Percentiles rank a stretch among this genome's conserved stretches.
Conservation (phyloP, 148 eudicot genomes). For the Vaccinium corymbosum region DNA sequence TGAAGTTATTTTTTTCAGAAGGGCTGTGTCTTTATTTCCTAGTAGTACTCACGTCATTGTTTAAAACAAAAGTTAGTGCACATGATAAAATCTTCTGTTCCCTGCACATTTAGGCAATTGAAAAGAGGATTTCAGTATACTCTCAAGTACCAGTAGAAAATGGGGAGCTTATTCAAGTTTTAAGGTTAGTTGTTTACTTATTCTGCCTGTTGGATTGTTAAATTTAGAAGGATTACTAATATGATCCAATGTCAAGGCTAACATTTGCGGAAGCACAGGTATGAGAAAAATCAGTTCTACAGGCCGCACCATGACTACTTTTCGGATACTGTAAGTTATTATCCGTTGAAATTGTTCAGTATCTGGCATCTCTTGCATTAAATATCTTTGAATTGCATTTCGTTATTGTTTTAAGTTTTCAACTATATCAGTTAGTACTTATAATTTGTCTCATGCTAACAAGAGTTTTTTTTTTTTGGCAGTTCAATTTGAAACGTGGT, state of each 20-base stretch:
- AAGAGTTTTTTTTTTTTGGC: constrained; percentile 19
- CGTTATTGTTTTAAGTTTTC: background rate
- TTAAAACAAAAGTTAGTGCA: background rate
- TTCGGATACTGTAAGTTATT: constrained; percentile 66
- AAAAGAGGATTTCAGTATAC: constrained; percentile 86
- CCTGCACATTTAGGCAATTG: constrained; percentile 62
- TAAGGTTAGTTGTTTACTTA: constrained; percentile 45
- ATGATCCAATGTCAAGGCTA: constrained; percentile 38
- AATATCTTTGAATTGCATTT: background rate
- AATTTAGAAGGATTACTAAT: constrained; percentile 21
- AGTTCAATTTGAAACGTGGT: constrained; percentile 90
- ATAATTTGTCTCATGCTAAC: background rate
- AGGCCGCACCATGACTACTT: constrained; percentile 93
- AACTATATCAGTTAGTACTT: background rate
- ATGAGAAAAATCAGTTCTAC: constrained; percentile 78
- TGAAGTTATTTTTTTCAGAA: background rate
- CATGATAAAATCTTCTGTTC: background rate
- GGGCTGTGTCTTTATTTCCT: background rate
- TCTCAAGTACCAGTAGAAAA: constrained; percentile 89
- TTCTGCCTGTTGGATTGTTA: constrained; percentile 4
- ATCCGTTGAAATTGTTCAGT: background rate
- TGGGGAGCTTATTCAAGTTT: constrained; percentile 94
- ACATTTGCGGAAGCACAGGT: constrained; percentile 76
- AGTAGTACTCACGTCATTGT: background rate
- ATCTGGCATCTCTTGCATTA: background rate